Percentiles rank a stretch among this genome's conserved stretches.
Evolutionary conservation across 345 rosid species (phyloP).

Genomic region (Eucalyptus marginata): DNA sequence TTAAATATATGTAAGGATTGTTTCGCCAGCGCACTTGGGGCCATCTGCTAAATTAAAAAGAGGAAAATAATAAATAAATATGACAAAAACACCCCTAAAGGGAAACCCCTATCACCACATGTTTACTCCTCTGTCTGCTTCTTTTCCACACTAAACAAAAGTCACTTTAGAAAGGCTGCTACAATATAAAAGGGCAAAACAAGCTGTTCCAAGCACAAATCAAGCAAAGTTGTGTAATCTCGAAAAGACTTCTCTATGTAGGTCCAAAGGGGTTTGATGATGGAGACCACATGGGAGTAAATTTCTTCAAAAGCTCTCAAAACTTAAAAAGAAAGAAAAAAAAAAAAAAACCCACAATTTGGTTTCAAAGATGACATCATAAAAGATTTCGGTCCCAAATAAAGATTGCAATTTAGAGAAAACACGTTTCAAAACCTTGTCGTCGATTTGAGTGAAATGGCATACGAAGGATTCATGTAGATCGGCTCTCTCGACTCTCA

Average conservation of each 20-base stretch:
- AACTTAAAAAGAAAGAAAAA: too few species aligned
- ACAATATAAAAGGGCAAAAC: too few species aligned
- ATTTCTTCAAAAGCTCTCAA: background rate
- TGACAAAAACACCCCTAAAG: background rate
- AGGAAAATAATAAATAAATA: background rate
- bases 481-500: background rate
- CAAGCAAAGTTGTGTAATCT: background rate
- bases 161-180: background rate
- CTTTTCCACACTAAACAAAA: background rate
- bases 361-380: background rate
- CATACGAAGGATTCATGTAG: background rate
- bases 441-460: background rate
- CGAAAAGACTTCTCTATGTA: background rate
- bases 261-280: background rate
- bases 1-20: background rate
- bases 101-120: background rate
- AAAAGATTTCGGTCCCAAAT: background rate
- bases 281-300: background rate
- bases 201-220: background rate
- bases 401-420: background rate
- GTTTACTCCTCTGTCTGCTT: background rate
- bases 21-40: background rate
- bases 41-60: too few species aligned
- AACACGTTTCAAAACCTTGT: background rate
- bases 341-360: background rate